Conservation (phyloP, 2,329 filamentous ascomycete species). For the Fusarium buxicola region DNA sequence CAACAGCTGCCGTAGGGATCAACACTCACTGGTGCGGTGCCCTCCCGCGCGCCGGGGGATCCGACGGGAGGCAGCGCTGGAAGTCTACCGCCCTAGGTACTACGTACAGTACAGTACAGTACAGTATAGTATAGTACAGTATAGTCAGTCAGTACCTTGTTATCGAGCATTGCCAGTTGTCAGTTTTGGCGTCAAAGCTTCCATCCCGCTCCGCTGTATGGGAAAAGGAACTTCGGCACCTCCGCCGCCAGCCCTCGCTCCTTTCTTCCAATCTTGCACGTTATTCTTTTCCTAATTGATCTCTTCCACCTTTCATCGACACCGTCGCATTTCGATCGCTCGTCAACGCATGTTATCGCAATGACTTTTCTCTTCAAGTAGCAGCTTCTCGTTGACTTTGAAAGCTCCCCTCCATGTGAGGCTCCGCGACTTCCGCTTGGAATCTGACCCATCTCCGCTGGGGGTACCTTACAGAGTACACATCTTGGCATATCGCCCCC, state of each 20-base stretch:
- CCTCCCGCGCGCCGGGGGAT: constrained; percentile 11
- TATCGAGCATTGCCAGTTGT: constrained; percentile 34
- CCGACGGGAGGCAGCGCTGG: neutral
- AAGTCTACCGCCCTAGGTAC: neutral
- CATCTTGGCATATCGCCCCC: constrained; percentile 25
- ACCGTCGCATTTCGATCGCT: neutral
- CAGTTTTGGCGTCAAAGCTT: constrained; percentile 4
- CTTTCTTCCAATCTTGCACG: neutral
- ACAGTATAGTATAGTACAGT: too few species aligned
- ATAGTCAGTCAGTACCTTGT: too few species aligned
- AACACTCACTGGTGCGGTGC: too few species aligned
- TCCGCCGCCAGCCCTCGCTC: neutral
- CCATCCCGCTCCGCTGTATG: neutral
- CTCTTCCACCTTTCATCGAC: neutral
- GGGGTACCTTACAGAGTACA: too few species aligned
- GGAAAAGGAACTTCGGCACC: neutral
- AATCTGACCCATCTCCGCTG: constrained; percentile 21
- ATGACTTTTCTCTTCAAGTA: constrained; percentile 38
- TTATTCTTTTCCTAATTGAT: neutral
- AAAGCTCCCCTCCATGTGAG: constrained; percentile 13
- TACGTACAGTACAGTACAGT: too few species aligned
- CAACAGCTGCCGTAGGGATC: neutral
- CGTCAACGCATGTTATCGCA: constrained; percentile 1
- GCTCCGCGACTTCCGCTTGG: constrained; percentile 15
- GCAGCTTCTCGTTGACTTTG: constrained; percentile 3